Base-by-base conservation (phyloP, 1,284 basidiomycete genomes). In the Ceraceosorus guamensis region DNA sequence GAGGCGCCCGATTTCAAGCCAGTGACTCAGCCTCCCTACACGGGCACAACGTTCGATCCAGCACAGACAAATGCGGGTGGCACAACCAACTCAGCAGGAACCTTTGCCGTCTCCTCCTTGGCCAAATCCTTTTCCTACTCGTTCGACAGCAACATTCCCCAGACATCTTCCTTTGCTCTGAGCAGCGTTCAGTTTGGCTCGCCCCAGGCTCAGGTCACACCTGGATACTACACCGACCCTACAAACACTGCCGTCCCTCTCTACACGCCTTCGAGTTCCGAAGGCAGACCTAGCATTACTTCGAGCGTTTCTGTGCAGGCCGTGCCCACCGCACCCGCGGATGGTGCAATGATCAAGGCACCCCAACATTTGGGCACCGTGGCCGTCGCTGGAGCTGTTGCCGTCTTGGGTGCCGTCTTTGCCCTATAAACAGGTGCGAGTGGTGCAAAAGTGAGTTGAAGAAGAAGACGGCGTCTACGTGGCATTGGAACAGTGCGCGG, bases 81-180 rank as follows among this genome's bases (percentile, higher is more conserved):
- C 11, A 68, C 66, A n/a, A 70, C 68, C 0, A 70, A 70, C 31
- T 10, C 50, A 0, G 68, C 66, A 0, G 68, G 68, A 13, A 68
- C 68, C 1, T 70, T 70, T 55, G 59, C 66, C 55, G 68, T 70
- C 39, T 53, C 52, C 4, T 63, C 66, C 4, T 54, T 70, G 0
- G 57, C 65, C 18, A 64, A 60, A 0, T 65, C 62, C 2, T 60
- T 53, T 4, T 57, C 53, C 14, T 65, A 63, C 53, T n/a, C 30
- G 5, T 67, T 63, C 41, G 55, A 63, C 44, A 50, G 55, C 6
- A 41, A 55, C 0, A 14, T 46, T 3, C 16, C 56, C 10, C 60
- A 65, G 45, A 70, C 68, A 1, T 50, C 50, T 4, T 62, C 66
- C 1, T 70, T 67, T 24, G 35, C 24, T 33, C n/a, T 55, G 11